A percentile compares a stretch with the other conserved stretches of the same genome.
phyloP scores from a whole-genome alignment of 2,329 filamentous ascomycete species.

The Aureobasidium mangrovei region DNA sequence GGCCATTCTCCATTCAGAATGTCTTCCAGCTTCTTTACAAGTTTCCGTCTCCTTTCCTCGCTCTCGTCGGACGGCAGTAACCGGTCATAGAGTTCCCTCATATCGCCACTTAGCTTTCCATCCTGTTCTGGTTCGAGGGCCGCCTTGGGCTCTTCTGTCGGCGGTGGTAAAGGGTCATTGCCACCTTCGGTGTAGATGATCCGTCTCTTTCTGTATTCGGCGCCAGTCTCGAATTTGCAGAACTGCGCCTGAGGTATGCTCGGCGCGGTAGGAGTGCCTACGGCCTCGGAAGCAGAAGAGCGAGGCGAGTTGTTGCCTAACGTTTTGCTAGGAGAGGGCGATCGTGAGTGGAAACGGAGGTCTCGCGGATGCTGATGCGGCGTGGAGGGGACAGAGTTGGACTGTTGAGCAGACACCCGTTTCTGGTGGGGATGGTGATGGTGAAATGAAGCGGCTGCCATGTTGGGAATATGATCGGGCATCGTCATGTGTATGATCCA shows the following conservation, averaged over 20 bases:
- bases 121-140: slow-evolving; percentile 65
- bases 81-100: slow-evolving; percentile 74
- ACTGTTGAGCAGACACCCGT: slow-evolving; percentile 47
- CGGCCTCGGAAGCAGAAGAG: slow-evolving; percentile 84
- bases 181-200: slow-evolving; percentile 81
- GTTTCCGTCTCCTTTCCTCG: slow-evolving; percentile 61
- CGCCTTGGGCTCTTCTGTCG: slow-evolving; percentile 60
- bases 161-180: slow-evolving; percentile 64
- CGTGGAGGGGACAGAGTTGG: slow-evolving; percentile 86
- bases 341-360: slow-evolving; percentile 68
- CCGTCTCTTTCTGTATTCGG: slow-evolving; percentile 70
- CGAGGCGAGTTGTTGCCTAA: slow-evolving; percentile 74
- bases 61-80: slow-evolving; percentile 76
- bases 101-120: slow-evolving; percentile 66
- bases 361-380: slow-evolving; percentile 82
- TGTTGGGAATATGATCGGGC: slow-evolving; percentile 13
- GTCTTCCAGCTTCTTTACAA: slow-evolving; percentile 80
- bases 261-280: slow-evolving; percentile 57
- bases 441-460: slow-evolving; percentile 15
- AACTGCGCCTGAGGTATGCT: slow-evolving; percentile 52
- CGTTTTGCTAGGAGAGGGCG: slow-evolving; percentile 67
- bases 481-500: slow-evolving; percentile 13
- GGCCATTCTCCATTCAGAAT: slow-evolving; percentile 90
- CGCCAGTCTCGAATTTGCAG: slow-evolving; percentile 84
- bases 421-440: slow-evolving; percentile 9